Evolutionary conservation across 2,329 filamentous ascomycete genomes (phyloP).

Genomic region (Laburnicola sp.): DNA sequence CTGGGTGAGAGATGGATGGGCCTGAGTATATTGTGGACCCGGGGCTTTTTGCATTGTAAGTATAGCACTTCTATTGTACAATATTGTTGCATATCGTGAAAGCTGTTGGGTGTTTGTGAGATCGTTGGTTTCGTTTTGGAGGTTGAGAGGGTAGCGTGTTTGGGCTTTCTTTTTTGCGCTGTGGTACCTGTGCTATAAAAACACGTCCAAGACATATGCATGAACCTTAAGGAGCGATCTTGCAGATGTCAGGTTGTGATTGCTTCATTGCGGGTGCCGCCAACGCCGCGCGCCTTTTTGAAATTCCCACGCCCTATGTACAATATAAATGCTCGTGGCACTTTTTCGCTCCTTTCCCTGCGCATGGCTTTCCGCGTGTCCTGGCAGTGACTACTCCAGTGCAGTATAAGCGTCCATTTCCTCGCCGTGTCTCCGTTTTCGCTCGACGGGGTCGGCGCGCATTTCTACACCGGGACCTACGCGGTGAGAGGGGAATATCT

Average conservation of each 20-base stretch:
- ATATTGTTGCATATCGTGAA: neutral
- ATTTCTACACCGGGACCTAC: conserved; percentile 84
- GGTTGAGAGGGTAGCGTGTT: too few species aligned
- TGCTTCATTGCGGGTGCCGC: neutral
- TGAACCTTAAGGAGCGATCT: too few species aligned
- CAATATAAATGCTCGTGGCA: conserved; percentile 12
- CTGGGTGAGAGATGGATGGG: neutral
- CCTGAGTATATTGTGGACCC: neutral
- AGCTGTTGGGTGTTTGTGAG: neutral
- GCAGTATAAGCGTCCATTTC: conserved; percentile 68
- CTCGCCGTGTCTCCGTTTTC: conserved; percentile 55
- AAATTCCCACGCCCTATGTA: conserved; percentile 9
- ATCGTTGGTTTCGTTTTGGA: neutral
- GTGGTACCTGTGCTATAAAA: too few species aligned
- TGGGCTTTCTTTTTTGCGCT: too few species aligned
- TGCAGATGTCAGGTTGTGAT: too few species aligned
- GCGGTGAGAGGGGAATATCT: conserved; percentile 65
- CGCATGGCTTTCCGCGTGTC: neutral
- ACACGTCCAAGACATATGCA: too few species aligned
- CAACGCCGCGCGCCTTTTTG: neutral
- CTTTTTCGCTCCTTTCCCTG: neutral
- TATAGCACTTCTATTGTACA: conserved; percentile 8
- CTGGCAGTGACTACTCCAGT: conserved; percentile 63
- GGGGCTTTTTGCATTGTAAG: neutral
- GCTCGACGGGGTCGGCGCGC: conserved; percentile 65